These are phyloP conservation scores for Penicillium antarcticum DNA, from an alignment of 495 filamentous ascomycete genomes.

Conservation along the genomic window DNA sequence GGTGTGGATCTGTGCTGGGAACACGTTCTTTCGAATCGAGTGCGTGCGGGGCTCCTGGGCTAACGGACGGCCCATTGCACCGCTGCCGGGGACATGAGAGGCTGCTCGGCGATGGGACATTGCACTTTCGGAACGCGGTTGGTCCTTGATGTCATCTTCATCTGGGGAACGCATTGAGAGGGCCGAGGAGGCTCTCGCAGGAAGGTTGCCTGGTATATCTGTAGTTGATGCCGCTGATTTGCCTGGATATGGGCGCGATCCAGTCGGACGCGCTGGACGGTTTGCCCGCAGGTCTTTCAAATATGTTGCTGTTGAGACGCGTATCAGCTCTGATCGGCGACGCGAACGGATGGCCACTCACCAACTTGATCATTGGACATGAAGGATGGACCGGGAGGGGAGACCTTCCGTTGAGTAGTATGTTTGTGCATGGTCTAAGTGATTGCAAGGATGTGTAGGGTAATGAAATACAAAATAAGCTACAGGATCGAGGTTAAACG, in stretches of 20 bases:
- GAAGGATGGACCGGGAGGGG: constrained; percentile 71
- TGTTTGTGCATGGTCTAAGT: constrained; percentile 36
- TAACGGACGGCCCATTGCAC: constrained; percentile 40
- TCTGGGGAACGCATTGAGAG: constrained; percentile 34
- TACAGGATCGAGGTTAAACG: not conserved
- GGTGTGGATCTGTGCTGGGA: constrained; percentile 36
- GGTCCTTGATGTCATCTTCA: constrained; percentile 17
- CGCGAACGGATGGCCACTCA: constrained; percentile 43
- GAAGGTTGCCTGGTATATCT: constrained; percentile 34
- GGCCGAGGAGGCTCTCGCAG: constrained; percentile 45
- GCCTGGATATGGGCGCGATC: constrained; percentile 72
- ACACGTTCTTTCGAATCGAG: constrained; percentile 39
- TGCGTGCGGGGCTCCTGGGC: constrained; percentile 40
- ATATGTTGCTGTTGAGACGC: constrained; percentile 56
- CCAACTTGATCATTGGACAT: constrained; percentile 88
- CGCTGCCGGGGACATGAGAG: constrained; percentile 29
- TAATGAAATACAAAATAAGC: not conserved
- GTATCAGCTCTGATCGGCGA: constrained; percentile 12
- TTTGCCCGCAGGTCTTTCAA: constrained; percentile 77
- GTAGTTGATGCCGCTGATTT: constrained; percentile 34
- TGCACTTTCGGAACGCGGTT: constrained; percentile 47
- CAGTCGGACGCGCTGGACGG: constrained; percentile 69
- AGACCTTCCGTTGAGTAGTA: constrained; percentile 56
- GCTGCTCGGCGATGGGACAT: constrained; percentile 48
- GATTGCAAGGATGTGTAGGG: constrained; percentile 5